These are phyloP conservation scores for Trichosporon faecale DNA, from an alignment of 1,284 basidiomycete genomes.

Conservation along the genomic window DNA sequence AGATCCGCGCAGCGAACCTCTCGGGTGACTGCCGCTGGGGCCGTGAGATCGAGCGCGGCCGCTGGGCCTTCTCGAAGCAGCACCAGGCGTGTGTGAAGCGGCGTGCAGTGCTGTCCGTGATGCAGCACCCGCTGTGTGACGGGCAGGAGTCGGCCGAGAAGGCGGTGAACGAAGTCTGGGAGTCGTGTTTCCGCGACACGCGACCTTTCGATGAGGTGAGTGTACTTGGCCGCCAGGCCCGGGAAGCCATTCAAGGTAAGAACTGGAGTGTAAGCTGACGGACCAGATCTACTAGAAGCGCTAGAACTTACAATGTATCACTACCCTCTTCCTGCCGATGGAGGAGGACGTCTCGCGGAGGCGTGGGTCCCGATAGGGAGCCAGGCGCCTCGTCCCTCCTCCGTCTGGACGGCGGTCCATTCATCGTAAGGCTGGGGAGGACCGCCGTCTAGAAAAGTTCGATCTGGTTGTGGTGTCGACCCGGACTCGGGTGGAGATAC, in stretches of 20 bases:
- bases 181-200: constrained; percentile 92
- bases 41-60: constrained; percentile 69
- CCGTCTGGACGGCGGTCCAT: background rate
- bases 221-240: no score
- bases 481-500: no score
- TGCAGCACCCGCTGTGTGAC: constrained; percentile 75
- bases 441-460: no score
- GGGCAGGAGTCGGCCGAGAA: constrained; percentile 72
- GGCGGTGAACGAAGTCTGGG: constrained; percentile 94
- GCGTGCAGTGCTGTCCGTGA: constrained; percentile 77
- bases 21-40: constrained; percentile 87
- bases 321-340: background rate
- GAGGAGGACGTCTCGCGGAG: background rate
- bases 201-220: constrained; percentile 91
- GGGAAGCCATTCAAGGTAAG: no score
- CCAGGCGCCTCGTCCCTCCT: background rate
- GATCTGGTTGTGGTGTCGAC: no score
- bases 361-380: background rate
- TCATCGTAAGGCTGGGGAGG: no score
- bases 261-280: background rate
- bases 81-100: constrained; percentile 91
- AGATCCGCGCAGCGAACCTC: constrained; percentile 92
- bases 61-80: constrained; percentile 82
- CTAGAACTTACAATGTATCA: background rate
- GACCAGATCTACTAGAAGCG: background rate